Percentiles rank a stretch among this genome's conserved stretches.
These are phyloP conservation scores for Colletotrichum sp. DNA, from an alignment of 2,329 filamentous ascomycete species.

Conservation along the genomic window DNA sequence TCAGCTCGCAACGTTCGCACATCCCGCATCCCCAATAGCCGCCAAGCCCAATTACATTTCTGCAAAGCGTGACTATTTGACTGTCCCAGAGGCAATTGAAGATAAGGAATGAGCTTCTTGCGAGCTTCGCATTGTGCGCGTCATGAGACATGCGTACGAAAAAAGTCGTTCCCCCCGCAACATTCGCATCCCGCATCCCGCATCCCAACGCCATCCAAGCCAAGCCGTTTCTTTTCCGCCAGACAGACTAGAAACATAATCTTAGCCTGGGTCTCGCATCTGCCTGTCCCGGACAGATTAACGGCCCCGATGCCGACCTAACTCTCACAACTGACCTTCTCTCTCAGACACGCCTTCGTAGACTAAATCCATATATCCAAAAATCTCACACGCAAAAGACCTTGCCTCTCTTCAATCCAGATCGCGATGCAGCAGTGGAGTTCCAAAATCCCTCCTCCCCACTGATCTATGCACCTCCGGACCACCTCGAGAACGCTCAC, in stretches of 20 bases:
- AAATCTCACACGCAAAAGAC: background rate
- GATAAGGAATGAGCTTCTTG: fast-evolving
- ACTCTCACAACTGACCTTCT: no score
- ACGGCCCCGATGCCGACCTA: background rate
- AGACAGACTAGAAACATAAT: background rate
- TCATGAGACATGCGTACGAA: background rate
- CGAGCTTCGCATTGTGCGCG: no score
- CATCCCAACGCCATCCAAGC: background rate
- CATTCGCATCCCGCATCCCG: background rate
- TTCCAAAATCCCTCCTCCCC: background rate
- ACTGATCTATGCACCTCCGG: background rate
- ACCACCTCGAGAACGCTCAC: background rate
- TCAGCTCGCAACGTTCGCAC: background rate
- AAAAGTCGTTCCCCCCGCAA: background rate
- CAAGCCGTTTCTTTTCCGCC: background rate
- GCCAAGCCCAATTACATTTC: background rate
- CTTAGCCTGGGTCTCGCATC: no score
- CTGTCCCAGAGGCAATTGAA: no score
- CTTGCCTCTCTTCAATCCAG: fast-evolving
- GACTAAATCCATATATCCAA: fast-evolving
- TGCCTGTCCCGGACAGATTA: background rate
- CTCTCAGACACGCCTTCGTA: fast-evolving
- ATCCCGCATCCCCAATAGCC: background rate
- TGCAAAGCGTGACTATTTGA: background rate
- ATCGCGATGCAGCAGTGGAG: background rate